Conservation (phyloP, 2,329 filamentous ascomycete genomes). For the Colletotrichum sp. region DNA sequence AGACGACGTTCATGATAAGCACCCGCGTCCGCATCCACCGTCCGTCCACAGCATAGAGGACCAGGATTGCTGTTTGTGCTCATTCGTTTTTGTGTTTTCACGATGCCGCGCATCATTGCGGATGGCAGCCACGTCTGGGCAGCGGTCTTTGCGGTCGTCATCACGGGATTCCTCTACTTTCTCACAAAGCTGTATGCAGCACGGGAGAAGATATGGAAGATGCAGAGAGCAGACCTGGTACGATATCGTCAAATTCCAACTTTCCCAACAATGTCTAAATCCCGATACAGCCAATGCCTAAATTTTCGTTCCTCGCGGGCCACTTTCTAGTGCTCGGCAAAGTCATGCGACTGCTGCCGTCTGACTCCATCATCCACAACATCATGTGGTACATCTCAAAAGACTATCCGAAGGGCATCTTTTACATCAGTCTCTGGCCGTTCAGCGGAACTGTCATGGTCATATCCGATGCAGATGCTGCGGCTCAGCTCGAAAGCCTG, state of each 20-base stretch:
- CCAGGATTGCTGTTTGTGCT: not conserved
- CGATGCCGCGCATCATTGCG: not conserved
- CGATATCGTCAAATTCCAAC: not conserved
- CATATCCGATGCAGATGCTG: slow-evolving; percentile 24
- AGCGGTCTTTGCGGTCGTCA: not conserved
- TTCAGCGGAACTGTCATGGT: slow-evolving; percentile 24
- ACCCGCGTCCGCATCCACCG: not conserved
- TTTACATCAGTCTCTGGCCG: slow-evolving; percentile 33
- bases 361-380: slow-evolving; percentile 28
- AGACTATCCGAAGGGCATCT: slow-evolving; percentile 11
- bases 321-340: slow-evolving; percentile 28
- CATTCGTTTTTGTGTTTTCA: not conserved
- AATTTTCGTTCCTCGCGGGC: slow-evolving; percentile 26
- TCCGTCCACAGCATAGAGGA: not conserved
- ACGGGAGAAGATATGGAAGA: not conserved
- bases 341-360: slow-evolving; percentile 24
- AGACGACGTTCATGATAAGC: not conserved
- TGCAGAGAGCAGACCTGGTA: not conserved
- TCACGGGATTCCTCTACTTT: not conserved
- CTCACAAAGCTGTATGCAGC: not conserved
- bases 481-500: slow-evolving; percentile 27
- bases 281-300: not conserved
- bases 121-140: not conserved
- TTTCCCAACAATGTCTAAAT: not conserved
- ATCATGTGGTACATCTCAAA: slow-evolving; percentile 23